Conservation (phyloP, 2,329 filamentous ascomycete species). For the Diaporthe ilicicola region DNA sequence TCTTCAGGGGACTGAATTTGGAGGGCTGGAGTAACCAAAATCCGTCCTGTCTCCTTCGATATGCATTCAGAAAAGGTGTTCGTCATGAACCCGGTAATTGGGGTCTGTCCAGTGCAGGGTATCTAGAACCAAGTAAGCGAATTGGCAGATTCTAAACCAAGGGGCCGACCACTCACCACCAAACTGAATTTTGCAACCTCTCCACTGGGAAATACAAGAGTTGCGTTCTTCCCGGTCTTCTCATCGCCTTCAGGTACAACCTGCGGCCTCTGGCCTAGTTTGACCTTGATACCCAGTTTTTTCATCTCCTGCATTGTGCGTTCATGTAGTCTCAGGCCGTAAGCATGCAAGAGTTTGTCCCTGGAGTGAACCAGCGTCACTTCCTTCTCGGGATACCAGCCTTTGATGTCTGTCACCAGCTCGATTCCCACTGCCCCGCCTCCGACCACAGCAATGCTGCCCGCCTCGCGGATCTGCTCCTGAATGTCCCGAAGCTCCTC, state of each 20-base stretch:
- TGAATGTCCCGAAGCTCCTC: constrained; percentile 56
- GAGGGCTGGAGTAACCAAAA: constrained; percentile 63
- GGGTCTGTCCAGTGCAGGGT: constrained; percentile 66
- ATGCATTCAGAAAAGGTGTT: constrained; percentile 54
- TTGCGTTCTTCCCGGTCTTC: constrained; percentile 59
- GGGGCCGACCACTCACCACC: constrained; percentile 5
- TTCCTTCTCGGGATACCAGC: constrained; percentile 61
- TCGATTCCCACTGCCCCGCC: constrained; percentile 71
- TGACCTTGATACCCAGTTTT: constrained; percentile 52
- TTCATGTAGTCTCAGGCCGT: constrained; percentile 52
- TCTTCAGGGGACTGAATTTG: constrained; percentile 58
- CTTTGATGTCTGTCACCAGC: constrained; percentile 67
- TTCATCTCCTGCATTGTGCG: constrained; percentile 51
- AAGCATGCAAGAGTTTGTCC: constrained; percentile 59
- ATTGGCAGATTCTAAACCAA: constrained; percentile 18
- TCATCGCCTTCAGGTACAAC: constrained; percentile 49
- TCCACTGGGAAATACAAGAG: constrained; percentile 43
- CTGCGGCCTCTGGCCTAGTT: constrained; percentile 47
- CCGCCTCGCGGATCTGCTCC: constrained; percentile 50
- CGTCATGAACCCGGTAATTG: constrained; percentile 59
- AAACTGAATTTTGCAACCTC: not conserved
- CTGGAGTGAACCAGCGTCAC: constrained; percentile 68
- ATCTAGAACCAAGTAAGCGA: constrained; percentile 49
- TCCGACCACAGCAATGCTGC: constrained; percentile 59
- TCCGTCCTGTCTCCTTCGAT: constrained; percentile 53